Base-by-base conservation (phyloP, 2,329 filamentous ascomycete species). In the Calonectria pseudoturangicola region DNA sequence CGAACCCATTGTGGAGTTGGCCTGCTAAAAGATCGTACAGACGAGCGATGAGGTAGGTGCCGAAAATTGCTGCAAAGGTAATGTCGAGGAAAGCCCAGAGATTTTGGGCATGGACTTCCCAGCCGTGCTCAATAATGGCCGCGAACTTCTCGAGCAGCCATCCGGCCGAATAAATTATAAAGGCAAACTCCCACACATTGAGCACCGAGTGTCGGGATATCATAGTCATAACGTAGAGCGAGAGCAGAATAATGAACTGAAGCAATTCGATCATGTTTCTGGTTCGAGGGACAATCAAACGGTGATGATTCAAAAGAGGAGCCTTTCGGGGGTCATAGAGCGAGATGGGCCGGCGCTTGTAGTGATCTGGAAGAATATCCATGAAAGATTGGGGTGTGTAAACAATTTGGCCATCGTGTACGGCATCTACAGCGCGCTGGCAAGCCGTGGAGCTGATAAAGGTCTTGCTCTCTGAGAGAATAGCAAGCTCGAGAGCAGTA, bases 51-150 rank as follows among this genome's bases (percentile, higher is more conserved):
- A 93, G 85, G 80, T 95, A 95, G 58, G 87, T 82, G 21, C 86
- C 82, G 80, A 92, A 94, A 65, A 94, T 92, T 47, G 86, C 80
- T 3, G 90, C 87, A 76, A 94, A 94, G 1, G 90, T 91, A n/a
- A 93, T 88, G 80, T 94, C 93, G 18, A 94, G 87, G 78, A 94
- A 95, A 0, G 92, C 92, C 93, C 93, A 94, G 7, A 94, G 86
- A 76, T 93, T 94, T 81, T 94, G 92, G 0, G 92, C 93, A 76
- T 94, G 93, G 1, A 94, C 92, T 58, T 91, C 89, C 92, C 85
- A 87, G 36, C 86, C 87, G 76, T 94, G 93, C 80, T 93, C 92
- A 13, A 92, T 86, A 50, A 93, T 90, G 2, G 91, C 90, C 1
- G 91, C 89, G 73, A 92, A 86, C 76, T 92, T 91, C 76, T 93